A percentile compares a stretch with the other conserved stretches of the same genome.
Evolutionary conservation across 192 early-diverging fungal species (phyloP).

Genomic region (Backusella australiensis): DNA sequence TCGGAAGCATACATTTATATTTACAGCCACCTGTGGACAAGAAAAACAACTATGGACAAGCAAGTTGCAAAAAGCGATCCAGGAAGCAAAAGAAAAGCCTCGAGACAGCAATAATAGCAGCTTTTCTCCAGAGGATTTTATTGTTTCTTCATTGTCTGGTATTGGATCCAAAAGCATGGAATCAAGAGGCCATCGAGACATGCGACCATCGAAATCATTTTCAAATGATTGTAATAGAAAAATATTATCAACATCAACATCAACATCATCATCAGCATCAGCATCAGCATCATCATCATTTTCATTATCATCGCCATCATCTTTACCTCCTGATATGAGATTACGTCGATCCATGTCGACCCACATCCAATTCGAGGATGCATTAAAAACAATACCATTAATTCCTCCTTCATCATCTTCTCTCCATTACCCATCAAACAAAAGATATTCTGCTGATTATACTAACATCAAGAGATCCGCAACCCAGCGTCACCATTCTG

Average conservation of each 20-base stretch:
- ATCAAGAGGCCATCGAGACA: not conserved
- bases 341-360: not conserved
- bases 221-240: not conserved
- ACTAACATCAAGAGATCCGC: conserved; percentile 2
- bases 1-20: conserved; percentile 43
- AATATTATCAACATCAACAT: not conserved
- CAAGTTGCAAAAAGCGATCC: conserved; percentile 46
- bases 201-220: not conserved
- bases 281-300: not conserved
- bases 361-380: not conserved
- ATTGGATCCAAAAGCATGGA: not conserved
- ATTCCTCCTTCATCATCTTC: not conserved
- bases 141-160: conserved; percentile 23
- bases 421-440: not conserved
- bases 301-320: not conserved
- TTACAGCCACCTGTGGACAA: conserved; percentile 46
- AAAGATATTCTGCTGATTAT: conserved; percentile 19
- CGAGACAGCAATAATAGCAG: not conserved
- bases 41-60: conserved; percentile 58
- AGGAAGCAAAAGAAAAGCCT: not conserved
- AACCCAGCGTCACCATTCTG: not conserved
- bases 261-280: not conserved
- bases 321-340: not conserved
- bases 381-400: not conserved
- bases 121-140: conserved; percentile 12